phyloP scores from a whole-genome alignment of 1,284 basidiomycete species.

The Marasmius oreades region DNA sequence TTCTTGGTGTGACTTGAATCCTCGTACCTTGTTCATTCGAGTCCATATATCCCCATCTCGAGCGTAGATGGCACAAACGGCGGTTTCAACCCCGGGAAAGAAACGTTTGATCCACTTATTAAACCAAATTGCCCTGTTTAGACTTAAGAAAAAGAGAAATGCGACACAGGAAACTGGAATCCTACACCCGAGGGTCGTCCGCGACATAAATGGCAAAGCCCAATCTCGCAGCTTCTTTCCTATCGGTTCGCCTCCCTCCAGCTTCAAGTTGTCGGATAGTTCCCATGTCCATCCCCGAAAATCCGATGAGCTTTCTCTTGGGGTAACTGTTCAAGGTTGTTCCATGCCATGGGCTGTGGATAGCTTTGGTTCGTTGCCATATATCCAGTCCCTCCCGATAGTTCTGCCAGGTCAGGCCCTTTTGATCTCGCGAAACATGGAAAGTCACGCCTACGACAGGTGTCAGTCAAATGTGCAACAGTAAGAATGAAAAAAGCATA shows the following conservation, averaged over 20 bases:
- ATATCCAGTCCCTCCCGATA: constrained; percentile 11
- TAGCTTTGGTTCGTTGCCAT: constrained; percentile 10
- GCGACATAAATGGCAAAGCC: constrained; percentile 2
- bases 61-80: constrained; percentile 1
- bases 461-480: not conserved
- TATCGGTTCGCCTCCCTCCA: not conserved
- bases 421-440: constrained; percentile 1
- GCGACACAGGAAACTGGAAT: not conserved
- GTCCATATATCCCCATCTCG: not conserved
- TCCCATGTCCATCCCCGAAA: constrained; percentile 1
- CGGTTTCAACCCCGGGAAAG: not conserved
- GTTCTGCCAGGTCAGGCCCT: constrained; percentile 15
- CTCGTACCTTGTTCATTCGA: not conserved
- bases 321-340: not conserved
- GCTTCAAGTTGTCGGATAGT: constrained; percentile 1
- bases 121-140: not conserved
- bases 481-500: not conserved
- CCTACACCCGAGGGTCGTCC: not conserved
- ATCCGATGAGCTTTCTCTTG: constrained; percentile 4
- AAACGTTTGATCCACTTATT: not conserved
- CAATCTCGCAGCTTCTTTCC: not conserved
- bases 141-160: not conserved
- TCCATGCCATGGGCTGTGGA: not conserved
- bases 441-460: constrained; percentile 8
- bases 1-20: not conserved